Evolutionary conservation across 2,329 filamentous ascomycete species (phyloP), one percentile per base, ranked within the genome.

Genomic region (Fusarium decemcellulare): DNA sequence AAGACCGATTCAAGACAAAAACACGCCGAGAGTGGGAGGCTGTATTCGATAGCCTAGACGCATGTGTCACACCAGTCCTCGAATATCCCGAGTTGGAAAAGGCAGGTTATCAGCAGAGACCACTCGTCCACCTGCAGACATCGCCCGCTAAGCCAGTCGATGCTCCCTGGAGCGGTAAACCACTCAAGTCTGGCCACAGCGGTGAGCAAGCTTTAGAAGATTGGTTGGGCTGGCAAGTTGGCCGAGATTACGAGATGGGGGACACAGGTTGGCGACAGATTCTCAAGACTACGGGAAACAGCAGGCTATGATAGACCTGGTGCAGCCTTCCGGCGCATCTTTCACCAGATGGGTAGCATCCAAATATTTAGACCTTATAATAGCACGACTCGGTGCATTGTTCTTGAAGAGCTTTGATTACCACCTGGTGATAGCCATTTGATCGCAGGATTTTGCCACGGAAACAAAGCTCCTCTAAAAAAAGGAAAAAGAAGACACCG

Each of bases 21-120:
- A 91, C 91, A 5, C 86, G 94, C 40, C 76, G 79, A 0, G 91
- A 97, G 77, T 98, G 95, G 95, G 95, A 97, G 79, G 77, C 65
- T 5, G 83, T 97, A 10, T 98, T 97, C 77, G 93, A 96, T 77
- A 92, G 92, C 15, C 95, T 92, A 0, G 95, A 98, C 81, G 94
- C 95, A 1, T 98, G 95, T 78, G 93, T 91, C 65, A 93, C 93
- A 16, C 94, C 95, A 0, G 92, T 98, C 1, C 82, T 97, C 46
- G 90, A 89, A 29, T 92, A 93, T 69, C 75, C 71, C 0, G 94
- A 97, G 81, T 82, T 97, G 51, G 87, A 93, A 71, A 72, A 63
- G 5, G 77, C 16, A 15, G 48, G 48, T n/a, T 52, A 39, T 27
- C 15, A 39, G 10, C 48, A 52, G n/a, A 52, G 48, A 27, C 48